phyloP scores from a whole-genome alignment of 2,329 filamentous ascomycete genomes.

The Xylaria hypoxylon region DNA sequence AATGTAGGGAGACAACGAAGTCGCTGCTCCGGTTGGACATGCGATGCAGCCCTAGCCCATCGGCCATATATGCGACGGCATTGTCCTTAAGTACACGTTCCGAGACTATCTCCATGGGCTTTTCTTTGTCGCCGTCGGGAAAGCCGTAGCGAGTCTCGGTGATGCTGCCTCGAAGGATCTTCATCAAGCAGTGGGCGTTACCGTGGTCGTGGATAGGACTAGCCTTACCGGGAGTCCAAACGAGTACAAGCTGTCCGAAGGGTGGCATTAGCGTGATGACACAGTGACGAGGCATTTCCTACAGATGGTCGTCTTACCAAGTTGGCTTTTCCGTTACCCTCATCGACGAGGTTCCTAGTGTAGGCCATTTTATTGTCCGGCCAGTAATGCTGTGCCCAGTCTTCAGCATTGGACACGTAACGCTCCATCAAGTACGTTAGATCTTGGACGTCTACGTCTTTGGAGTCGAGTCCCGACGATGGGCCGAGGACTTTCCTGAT shows the following conservation, averaged over 20 bases:
- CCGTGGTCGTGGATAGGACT: conserved; percentile 90
- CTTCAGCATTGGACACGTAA: conserved; percentile 74
- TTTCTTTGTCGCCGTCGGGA: conserved; percentile 65
- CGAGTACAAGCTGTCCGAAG: conserved; percentile 76
- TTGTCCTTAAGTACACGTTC: conserved; percentile 77
- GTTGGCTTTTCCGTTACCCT: conserved; percentile 78
- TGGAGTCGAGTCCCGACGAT: conserved; percentile 83
- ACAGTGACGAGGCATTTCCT: neutral
- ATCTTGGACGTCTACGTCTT: conserved; percentile 80
- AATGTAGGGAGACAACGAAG: conserved; percentile 85
- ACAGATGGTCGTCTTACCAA: conserved; percentile 54
- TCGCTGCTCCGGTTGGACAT: conserved; percentile 81
- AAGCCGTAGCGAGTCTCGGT: conserved; percentile 86
- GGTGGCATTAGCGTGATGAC: conserved; percentile 39
- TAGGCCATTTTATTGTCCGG: conserved; percentile 77
- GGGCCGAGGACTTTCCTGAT: conserved; percentile 81
- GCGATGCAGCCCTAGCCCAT: conserved; percentile 86
- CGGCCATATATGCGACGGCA: conserved; percentile 89
- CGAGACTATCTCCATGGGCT: conserved; percentile 72
- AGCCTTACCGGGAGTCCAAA: conserved; percentile 87
- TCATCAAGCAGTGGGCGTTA: conserved; percentile 94
- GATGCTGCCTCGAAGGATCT: conserved; percentile 80
- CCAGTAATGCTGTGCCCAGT: conserved; percentile 82
- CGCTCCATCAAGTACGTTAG: conserved; percentile 78
- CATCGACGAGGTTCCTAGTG: conserved; percentile 89